A percentile compares a stretch with the other conserved stretches of the same genome.
Evolutionary conservation across 1,139 yeast genomes (phyloP).

Genomic region (Yamadazyma friedrichii): DNA sequence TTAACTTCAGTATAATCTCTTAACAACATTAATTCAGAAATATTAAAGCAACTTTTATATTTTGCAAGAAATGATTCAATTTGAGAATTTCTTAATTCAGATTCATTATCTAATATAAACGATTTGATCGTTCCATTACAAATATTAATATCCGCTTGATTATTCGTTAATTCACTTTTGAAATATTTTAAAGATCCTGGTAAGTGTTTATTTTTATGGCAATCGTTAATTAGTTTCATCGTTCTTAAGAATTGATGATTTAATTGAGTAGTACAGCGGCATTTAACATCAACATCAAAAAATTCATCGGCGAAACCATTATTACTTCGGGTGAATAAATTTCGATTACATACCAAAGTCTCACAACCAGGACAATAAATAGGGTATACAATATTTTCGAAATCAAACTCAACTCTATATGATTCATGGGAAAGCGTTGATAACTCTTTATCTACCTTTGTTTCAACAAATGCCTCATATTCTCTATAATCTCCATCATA

Average conservation of each 20-base stretch:
- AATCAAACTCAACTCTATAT: slow-evolving; percentile 3
- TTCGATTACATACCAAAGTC: not conserved
- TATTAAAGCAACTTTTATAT: not conserved
- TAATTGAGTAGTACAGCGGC: not conserved
- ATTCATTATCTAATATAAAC: not conserved
- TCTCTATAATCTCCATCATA: not conserved
- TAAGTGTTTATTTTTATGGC: not conserved
- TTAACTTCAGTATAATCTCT: slow-evolving; percentile 4
- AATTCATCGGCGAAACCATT: slow-evolving; percentile 5
- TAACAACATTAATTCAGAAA: slow-evolving; percentile 1
- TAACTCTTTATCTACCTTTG: slow-evolving; percentile 5
- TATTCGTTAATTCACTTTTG: slow-evolving; percentile 1
- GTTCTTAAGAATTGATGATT: slow-evolving; percentile 3
- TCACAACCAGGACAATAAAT: not conserved
- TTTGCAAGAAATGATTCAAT: slow-evolving; percentile 2
- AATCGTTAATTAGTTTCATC: slow-evolving; percentile 4
- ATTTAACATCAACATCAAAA: not conserved
- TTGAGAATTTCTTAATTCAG: not conserved
- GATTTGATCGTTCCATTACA: not conserved
- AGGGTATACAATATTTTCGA: slow-evolving; percentile 1
- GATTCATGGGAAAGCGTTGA: not conserved
- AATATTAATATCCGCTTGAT: not conserved
- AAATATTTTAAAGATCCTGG: slow-evolving; percentile 4
- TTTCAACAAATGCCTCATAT: not conserved
- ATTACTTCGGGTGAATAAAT: slow-evolving; percentile 1